phyloP scores from a whole-genome alignment of 148 eudicot genomes.

The Rheum nobile region DNA sequence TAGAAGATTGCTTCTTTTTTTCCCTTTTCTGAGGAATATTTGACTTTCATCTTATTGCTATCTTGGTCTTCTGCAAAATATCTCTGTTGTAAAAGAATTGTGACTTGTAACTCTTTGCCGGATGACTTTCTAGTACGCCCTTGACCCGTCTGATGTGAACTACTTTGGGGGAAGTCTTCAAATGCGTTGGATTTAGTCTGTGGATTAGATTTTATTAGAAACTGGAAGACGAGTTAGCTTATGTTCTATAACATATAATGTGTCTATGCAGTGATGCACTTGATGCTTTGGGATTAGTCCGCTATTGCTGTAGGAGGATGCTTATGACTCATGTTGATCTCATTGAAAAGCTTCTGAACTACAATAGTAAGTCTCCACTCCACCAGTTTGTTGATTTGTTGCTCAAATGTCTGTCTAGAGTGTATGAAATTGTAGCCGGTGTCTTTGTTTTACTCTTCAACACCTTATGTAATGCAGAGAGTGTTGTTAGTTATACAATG shows the following conservation, averaged over 20 bases:
- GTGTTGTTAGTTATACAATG: not conserved
- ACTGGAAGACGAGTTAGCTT: not conserved
- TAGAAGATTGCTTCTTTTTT: too few relatives aligned
- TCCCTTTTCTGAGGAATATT: too few relatives aligned
- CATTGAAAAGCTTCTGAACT: conserved; percentile 95
- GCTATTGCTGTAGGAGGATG: conserved; percentile 95
- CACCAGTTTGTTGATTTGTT: not conserved
- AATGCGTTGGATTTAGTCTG: not conserved
- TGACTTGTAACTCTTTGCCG: not conserved
- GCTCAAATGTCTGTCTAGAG: not conserved
- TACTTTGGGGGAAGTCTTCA: not conserved
- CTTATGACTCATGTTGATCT: conserved; percentile 97
- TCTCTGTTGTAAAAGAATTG: not conserved
- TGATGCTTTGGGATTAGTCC: conserved; percentile 83
- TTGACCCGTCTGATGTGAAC: not conserved
- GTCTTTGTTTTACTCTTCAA: not conserved
- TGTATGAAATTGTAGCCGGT: not conserved
- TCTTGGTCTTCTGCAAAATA: too few relatives aligned
- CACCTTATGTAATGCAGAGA: not conserved
- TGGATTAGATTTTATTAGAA: not conserved
- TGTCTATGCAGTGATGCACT: conserved; percentile 70
- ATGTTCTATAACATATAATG: conserved; percentile 2
- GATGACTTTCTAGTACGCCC: not conserved
- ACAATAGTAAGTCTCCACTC: conserved; percentile 48
- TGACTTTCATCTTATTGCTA: too few relatives aligned